Conservation (phyloP, 805 yeast genomes). For the Candida quercuum region DNA sequence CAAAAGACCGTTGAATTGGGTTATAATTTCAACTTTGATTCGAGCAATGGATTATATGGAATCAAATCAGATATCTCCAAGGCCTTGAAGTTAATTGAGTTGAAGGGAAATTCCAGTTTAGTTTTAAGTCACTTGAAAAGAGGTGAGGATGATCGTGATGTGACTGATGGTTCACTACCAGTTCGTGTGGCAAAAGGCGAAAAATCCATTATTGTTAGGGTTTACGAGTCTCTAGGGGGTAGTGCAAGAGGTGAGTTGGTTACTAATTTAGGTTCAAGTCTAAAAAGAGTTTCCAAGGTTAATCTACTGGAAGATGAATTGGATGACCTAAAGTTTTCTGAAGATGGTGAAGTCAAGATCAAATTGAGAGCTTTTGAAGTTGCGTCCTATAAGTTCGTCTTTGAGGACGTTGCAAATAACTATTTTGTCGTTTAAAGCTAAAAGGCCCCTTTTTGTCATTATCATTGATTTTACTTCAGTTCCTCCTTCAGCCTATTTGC, state of each 20-base stretch:
- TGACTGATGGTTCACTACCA: constrained; percentile 39
- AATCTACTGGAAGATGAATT: constrained; percentile 35
- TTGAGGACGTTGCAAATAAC: constrained; percentile 5
- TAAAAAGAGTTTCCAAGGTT: constrained; percentile 27
- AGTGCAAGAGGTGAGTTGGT: constrained; percentile 46
- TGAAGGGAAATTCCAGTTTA: constrained; percentile 32
- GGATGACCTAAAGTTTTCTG: constrained; percentile 21
- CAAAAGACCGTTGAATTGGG: constrained; percentile 67
- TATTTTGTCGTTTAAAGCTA: too few relatives aligned
- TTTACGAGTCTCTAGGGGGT: constrained; percentile 90
- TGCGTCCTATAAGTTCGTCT: constrained; percentile 36
- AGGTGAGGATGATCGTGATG: constrained; percentile 73
- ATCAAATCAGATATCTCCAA: constrained; percentile 11
- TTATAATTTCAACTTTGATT: constrained; percentile 66
- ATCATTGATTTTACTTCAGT: too few relatives aligned
- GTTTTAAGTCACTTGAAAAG: constrained; percentile 77
- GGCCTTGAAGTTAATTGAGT: neutral
- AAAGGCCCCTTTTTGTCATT: neutral
- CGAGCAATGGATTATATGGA: constrained; percentile 16
- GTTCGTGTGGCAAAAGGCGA: constrained; percentile 36
- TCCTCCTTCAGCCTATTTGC: too few relatives aligned
- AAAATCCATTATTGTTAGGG: constrained; percentile 57
- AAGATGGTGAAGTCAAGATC: constrained; percentile 24
- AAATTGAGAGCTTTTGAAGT: constrained; percentile 73
- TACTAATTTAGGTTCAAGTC: constrained; percentile 26